Percentiles rank a stretch among this genome's conserved stretches.
phyloP scores from a whole-genome alignment of 129 eudicot species.

The Dittrichia graveolens region DNA sequence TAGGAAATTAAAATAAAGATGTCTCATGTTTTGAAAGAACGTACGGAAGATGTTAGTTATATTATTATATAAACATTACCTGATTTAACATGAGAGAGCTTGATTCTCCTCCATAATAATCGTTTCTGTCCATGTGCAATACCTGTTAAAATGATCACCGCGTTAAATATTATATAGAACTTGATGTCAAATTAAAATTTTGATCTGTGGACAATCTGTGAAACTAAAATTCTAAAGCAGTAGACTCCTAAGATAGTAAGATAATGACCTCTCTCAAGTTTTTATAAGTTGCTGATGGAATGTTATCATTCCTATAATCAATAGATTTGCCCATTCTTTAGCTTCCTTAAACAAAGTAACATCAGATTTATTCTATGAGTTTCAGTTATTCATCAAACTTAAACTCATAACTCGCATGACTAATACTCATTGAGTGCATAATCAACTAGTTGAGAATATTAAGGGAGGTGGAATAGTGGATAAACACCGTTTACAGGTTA shows the following conservation, averaged over 20 bases:
- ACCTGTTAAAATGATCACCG: constrained; percentile 51
- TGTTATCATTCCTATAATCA: neutral
- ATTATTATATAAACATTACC: constrained; percentile 37
- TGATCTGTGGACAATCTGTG: neutral
- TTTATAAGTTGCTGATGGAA: neutral
- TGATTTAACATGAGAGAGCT: constrained; percentile 66
- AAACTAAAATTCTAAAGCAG: neutral
- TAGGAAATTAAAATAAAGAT: neutral
- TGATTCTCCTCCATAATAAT: constrained; percentile 85
- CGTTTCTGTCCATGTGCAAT: constrained; percentile 80
- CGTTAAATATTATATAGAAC: neutral
- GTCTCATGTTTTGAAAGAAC: neutral
- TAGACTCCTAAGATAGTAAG: no score
- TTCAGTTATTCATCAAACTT: neutral
- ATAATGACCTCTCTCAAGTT: neutral
- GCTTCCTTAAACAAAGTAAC: neutral
- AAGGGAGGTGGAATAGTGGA: neutral
- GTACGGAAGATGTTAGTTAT: neutral
- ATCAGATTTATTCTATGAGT: constrained; percentile 2
- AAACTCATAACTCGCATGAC: neutral
- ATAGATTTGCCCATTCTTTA: neutral
- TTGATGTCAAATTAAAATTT: neutral
- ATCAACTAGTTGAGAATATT: no score
- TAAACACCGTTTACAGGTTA: neutral
- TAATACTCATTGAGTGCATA: neutral